phyloP scores from a whole-genome alignment of 1,284 basidiomycete species.

The Leccinum pallidistipes region DNA sequence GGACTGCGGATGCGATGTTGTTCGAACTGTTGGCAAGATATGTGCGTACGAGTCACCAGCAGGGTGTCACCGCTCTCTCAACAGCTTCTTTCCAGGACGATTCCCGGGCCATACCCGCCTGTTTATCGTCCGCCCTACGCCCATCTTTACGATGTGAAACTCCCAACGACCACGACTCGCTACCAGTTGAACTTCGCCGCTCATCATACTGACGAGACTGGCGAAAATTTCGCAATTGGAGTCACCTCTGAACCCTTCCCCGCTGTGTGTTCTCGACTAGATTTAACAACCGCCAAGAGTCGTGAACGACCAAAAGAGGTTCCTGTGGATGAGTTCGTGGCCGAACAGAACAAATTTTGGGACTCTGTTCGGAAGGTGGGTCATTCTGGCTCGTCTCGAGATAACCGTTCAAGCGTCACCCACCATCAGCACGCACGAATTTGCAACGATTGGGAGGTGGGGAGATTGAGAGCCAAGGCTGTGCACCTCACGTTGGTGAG shows the following conservation, averaged over 20 bases:
- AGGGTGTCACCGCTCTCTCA: background rate
- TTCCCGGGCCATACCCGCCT: too few species aligned
- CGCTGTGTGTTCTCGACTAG: too few species aligned
- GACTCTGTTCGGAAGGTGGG: conserved; percentile 1
- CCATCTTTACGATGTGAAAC: background rate
- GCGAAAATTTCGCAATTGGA: too few species aligned
- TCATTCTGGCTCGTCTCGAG: background rate
- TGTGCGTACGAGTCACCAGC: conserved; percentile 6
- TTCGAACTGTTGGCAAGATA: conserved; percentile 29
- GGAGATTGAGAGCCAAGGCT: conserved; percentile 1
- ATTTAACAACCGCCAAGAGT: too few species aligned
- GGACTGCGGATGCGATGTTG: conserved; percentile 40
- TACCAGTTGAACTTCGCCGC: too few species aligned
- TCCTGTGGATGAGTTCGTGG: too few species aligned
- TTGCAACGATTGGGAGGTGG: background rate
- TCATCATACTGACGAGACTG: too few species aligned
- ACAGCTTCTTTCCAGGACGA: conserved; percentile 10
- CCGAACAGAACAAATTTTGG: too few species aligned
- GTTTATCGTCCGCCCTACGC: too few species aligned
- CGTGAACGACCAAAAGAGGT: too few species aligned
- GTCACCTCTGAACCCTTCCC: too few species aligned
- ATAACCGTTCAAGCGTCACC: background rate
- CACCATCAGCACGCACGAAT: conserved; percentile 5
- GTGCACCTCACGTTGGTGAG: conserved; percentile 2
- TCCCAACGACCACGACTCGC: background rate